Conservation (phyloP, 2,329 filamentous ascomycete genomes). For the Colletotrichum trifolii region DNA sequence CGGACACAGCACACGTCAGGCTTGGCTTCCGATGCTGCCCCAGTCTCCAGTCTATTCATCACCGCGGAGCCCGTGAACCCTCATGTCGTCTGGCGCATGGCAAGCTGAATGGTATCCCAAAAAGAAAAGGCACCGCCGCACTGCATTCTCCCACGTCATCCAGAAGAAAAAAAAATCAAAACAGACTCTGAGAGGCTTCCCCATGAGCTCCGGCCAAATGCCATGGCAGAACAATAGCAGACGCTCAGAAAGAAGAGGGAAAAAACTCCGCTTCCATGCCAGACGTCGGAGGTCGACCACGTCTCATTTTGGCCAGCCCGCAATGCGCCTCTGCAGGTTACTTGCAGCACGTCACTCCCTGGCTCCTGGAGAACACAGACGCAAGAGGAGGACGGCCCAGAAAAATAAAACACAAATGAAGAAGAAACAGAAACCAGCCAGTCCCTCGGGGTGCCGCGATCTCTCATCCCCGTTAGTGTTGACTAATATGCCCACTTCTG, state of each 20-base stretch:
- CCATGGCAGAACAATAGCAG: neutral
- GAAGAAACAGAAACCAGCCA: constrained; percentile 2
- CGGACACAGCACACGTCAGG: too few relatives aligned
- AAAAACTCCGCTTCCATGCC: constrained; percentile 33
- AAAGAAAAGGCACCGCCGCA: neutral
- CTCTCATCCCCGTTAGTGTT: constrained; percentile 13
- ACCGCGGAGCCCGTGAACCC: too few relatives aligned
- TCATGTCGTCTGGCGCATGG: too few relatives aligned
- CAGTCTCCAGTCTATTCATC: too few relatives aligned
- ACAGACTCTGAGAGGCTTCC: constrained; percentile 6
- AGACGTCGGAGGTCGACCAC: constrained; percentile 27
- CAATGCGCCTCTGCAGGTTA: constrained; percentile 32
- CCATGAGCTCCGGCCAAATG: constrained; percentile 9
- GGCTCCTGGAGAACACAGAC: neutral
- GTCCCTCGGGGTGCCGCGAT: neutral
- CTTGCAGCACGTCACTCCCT: constrained; percentile 26
- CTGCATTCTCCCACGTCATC: constrained; percentile 6
- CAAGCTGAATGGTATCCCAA: too few relatives aligned
- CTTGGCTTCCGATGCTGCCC: too few relatives aligned
- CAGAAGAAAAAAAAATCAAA: constrained; percentile 8
- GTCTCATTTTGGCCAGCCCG: constrained; percentile 30
- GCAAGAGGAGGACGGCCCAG: neutral
- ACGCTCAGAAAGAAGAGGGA: neutral
- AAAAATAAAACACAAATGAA: constrained; percentile 8
- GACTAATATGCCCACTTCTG: constrained; percentile 43